Evolutionary conservation across 2,329 filamentous ascomycete genomes (phyloP), one percentile per base, ranked within the genome.

Genomic region (Mycogone perniciosa): DNA sequence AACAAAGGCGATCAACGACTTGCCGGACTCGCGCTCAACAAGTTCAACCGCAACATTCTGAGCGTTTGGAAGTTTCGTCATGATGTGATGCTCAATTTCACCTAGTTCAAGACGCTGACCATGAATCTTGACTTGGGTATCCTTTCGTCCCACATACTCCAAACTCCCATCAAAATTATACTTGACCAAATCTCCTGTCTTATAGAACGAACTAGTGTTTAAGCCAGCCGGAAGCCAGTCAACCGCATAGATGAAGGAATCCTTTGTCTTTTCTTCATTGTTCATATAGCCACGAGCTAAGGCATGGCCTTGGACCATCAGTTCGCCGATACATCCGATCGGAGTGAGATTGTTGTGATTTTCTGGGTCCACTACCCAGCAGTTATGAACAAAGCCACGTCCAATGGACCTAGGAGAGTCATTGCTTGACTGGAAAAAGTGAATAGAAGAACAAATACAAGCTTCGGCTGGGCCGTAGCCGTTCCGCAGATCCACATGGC

Each of bases 171-270:
- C 48, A 0, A 60, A 59, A 35, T 68, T 59, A 27, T 73, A 73
- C 44, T 60, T 60, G 3, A 63, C 73, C 8, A 76, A 62, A 54
- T 77, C 74, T 6, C 74, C 74, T 1, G 74, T 75, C 52, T 68
- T 70, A 57, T 76, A 77, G 6, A 71, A 52, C 9, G 9, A n/a
- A n/a, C n/a, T 37, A 37, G n/a, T 9, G 9, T 37, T 9, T 9
- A 37, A 29, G 58, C 68, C 6, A 37, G 34, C 9, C n/a, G 34
- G n/a, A n/a, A n/a, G 34, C 9, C 34, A 9, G n/a, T 37, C 34
- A 37, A 37, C n/a, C 34, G 75, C 66, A 10, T 65, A 62, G 40
- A 82, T 71, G 54, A 82, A 82, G 9, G 34, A 9, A 9, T n/a
- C 27, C 20, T 44, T 44, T 9, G 34, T 37, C n/a, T n/a, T 37